Conservation (phyloP, 129 eudicot species). For the Lactuca saligna region DNA sequence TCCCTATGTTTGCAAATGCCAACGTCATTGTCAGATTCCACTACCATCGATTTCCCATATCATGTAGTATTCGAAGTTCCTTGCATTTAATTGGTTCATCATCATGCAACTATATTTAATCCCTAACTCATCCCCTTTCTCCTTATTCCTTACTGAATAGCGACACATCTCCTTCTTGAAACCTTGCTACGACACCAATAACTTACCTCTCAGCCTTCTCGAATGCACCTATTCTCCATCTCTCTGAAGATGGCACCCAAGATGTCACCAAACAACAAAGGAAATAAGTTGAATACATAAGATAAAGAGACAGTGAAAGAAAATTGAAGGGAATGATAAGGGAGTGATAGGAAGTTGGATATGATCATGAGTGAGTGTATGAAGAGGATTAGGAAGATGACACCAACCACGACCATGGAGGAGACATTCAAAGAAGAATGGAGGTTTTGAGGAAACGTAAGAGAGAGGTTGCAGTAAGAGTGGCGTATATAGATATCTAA, state of each 20-base stretch:
- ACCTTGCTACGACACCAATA: slow-evolving; percentile 51
- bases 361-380: not conserved
- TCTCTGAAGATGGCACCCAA: not conserved
- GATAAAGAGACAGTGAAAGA: not conserved
- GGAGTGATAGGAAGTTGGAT: slow-evolving; percentile 12
- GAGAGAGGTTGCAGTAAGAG: slow-evolving; percentile 14
- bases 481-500: no score
- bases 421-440: slow-evolving; percentile 18
- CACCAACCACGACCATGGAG: slow-evolving; percentile 44
- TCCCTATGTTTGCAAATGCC: slow-evolving; percentile 24
- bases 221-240: slow-evolving; percentile 32
- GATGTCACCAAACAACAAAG: slow-evolving; percentile 8
- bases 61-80: no score
- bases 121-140: slow-evolving; percentile 60
- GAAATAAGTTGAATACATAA: slow-evolving; percentile 4
- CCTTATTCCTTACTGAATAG: slow-evolving; percentile 35
- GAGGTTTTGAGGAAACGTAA: slow-evolving; percentile 45
- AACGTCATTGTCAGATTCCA: not conserved
- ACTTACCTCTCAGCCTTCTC: slow-evolving; percentile 42
- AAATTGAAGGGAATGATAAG: slow-evolving; percentile 3
- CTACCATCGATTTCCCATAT: no score
- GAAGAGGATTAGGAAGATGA: slow-evolving; percentile 33
- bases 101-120: no score
- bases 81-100: no score
- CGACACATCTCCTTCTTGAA: slow-evolving; percentile 54